These are phyloP conservation scores for Candida mesenterica DNA, from an alignment of 1,139 yeast species.

Conservation along the genomic window DNA sequence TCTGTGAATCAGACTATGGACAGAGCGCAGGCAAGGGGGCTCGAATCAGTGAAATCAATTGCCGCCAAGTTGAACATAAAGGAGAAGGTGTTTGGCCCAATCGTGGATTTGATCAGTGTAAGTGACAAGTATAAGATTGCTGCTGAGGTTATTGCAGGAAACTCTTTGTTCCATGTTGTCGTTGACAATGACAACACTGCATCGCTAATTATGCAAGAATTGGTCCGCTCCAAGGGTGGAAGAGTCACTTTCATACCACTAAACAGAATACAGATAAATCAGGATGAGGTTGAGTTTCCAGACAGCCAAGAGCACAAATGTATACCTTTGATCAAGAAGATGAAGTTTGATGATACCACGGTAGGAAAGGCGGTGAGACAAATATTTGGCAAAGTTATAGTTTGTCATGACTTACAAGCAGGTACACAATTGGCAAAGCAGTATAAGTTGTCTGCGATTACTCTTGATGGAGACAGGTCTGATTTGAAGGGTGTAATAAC, in stretches of 20 bases:
- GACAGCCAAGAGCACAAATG: slow-evolving; percentile 52
- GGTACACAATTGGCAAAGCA: slow-evolving; percentile 70
- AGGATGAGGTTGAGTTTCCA: slow-evolving; percentile 42
- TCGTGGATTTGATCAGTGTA: slow-evolving; percentile 79
- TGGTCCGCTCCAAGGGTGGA: slow-evolving; percentile 70
- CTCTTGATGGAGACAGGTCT: slow-evolving; percentile 88
- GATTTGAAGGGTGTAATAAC: slow-evolving; percentile 80
- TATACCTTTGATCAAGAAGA: slow-evolving; percentile 74
- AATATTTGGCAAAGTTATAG: slow-evolving; percentile 78
- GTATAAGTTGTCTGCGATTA: slow-evolving; percentile 70
- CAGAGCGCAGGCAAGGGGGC: slow-evolving; percentile 65
- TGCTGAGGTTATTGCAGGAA: slow-evolving; percentile 87
- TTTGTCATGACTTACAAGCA: slow-evolving; percentile 64
- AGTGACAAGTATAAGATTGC: slow-evolving; percentile 83
- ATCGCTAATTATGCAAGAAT: slow-evolving; percentile 69
- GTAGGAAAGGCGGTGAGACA: slow-evolving; percentile 69
- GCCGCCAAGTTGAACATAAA: slow-evolving; percentile 53
- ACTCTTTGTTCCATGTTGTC: slow-evolving; percentile 79
- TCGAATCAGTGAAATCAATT: slow-evolving; percentile 63
- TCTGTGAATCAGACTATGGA: slow-evolving; percentile 71
- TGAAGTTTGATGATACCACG: slow-evolving; percentile 53
- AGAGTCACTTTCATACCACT: slow-evolving; percentile 90
- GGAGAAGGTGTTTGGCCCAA: slow-evolving; percentile 72
- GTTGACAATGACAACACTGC: slow-evolving; percentile 91
- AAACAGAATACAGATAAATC: slow-evolving; percentile 53